Evolutionary conservation across 1,139 yeast species (phyloP).

Genomic region (Candida dubliniensis): DNA sequence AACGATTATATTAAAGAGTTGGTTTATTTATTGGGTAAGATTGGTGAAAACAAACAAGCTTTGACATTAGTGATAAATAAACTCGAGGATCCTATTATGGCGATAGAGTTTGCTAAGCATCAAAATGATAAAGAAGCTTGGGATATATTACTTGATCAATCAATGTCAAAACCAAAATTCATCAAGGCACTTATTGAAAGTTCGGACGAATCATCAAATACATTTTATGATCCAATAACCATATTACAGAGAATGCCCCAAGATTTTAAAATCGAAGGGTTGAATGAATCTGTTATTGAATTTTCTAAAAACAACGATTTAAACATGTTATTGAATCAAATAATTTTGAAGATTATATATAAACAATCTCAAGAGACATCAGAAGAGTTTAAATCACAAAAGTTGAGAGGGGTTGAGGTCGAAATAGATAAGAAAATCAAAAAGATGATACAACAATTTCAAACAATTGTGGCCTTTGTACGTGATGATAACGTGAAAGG

Average conservation of each 20-base stretch:
- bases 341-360: constrained; percentile 62
- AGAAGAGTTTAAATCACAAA: constrained; percentile 30
- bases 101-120: constrained; percentile 75
- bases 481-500: not conserved
- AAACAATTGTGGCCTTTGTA: constrained; percentile 21
- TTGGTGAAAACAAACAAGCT: constrained; percentile 80
- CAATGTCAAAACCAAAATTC: constrained; percentile 71
- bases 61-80: constrained; percentile 73
- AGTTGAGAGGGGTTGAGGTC: constrained; percentile 46
- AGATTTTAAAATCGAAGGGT: constrained; percentile 45
- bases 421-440: constrained; percentile 21
- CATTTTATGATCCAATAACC: constrained; percentile 63
- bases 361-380: constrained; percentile 55
- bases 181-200: constrained; percentile 71
- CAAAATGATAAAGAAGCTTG: constrained; percentile 77
- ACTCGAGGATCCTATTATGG: constrained; percentile 74
- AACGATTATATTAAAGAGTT: constrained; percentile 61
- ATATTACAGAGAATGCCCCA: constrained; percentile 68
- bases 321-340: constrained; percentile 55
- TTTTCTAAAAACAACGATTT: constrained; percentile 68
- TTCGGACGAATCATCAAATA: constrained; percentile 54
- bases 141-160: constrained; percentile 70
- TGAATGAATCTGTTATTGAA: constrained; percentile 59
- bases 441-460: constrained; percentile 22
- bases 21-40: constrained; percentile 77